Base-by-base conservation (phyloP, 2,329 filamentous ascomycete genomes). In the Aspergillus texensis region DNA sequence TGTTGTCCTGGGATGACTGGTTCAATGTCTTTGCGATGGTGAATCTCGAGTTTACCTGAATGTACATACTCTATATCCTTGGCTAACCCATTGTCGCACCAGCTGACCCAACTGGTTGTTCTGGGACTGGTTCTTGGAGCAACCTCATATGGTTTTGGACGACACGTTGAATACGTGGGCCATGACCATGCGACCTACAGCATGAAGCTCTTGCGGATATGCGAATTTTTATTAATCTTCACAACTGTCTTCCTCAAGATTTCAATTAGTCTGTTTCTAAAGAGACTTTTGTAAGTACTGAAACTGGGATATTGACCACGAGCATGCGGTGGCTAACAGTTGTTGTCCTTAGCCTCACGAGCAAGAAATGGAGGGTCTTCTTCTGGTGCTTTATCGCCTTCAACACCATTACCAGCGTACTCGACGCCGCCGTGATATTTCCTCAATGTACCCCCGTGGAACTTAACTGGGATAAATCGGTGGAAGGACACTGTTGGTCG, bases 351-450 rank as follows among this genome's bases (percentile, higher is more conserved):
- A 64, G 60, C 43, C 57, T 64, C 26, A 66, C 55, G 6, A 64
- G 52, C 59, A 65, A 53, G 12, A 48, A 53, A 39, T 66, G 63
- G 61, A 64, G 57, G 45, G 21, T 28, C 11, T 67, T 67, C 53
- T 66, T 67, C 34, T 65, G 63, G 65, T 62, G 54, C n/a, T 67
- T 67, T 24, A 67, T 67, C n/a, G 63, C 62, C 2, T 66, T 67
- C 57, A 67, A 67, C 26, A 60, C 65, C 9, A 54, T 66, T 4
- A 66, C 64, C 6, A 67, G 65, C 16, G 28, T 58, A 10, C 34
- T 67, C 6, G 65, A 67, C 9, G 62, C 62, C 26, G 62, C 62
- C 41, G 46, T 59, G 4, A 59, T 59, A 10, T 59, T 59, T 19
- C 57, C 57, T 19, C 57, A 59, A 53, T 59, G 57, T n/a, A 59